Evolutionary conservation across 257 asterid genomes (phyloP).

Genomic region (Knoxia roxburghii): DNA sequence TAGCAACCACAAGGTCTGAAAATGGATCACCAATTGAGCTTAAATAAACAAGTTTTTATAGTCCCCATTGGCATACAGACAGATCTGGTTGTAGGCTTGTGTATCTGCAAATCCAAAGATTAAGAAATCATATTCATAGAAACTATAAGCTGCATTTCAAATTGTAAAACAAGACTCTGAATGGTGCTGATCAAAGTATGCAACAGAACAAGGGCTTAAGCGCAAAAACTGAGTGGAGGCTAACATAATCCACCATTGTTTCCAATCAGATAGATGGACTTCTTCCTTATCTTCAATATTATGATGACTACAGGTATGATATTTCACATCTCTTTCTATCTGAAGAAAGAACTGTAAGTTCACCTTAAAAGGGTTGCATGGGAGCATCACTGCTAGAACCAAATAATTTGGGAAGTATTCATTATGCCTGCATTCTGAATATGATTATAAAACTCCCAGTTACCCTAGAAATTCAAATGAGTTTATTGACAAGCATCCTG

Average conservation of each 20-base stretch:
- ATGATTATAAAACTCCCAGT: neutral
- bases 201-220: neutral
- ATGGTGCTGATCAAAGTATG: neutral
- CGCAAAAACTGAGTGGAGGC: neutral
- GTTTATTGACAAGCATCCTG: neutral
- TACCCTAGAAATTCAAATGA: no score
- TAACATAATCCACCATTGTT: neutral
- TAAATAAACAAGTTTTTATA: constrained; percentile 60
- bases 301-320: neutral
- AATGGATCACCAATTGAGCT: constrained; percentile 10
- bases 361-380: neutral
- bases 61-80: constrained; percentile 75
- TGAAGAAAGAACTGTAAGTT: neutral
- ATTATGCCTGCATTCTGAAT: neutral
- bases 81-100: constrained; percentile 48
- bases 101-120: constrained; percentile 40
- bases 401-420: neutral
- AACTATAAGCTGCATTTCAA: neutral
- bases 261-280: no score
- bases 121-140: constrained; percentile 4
- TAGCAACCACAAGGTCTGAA: neutral
- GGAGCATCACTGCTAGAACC: neutral
- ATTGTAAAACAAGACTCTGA: neutral
- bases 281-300: neutral
- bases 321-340: neutral